Evolutionary conservation across 257 asterid species (phyloP).

Genomic region (Solanum dulcamara): DNA sequence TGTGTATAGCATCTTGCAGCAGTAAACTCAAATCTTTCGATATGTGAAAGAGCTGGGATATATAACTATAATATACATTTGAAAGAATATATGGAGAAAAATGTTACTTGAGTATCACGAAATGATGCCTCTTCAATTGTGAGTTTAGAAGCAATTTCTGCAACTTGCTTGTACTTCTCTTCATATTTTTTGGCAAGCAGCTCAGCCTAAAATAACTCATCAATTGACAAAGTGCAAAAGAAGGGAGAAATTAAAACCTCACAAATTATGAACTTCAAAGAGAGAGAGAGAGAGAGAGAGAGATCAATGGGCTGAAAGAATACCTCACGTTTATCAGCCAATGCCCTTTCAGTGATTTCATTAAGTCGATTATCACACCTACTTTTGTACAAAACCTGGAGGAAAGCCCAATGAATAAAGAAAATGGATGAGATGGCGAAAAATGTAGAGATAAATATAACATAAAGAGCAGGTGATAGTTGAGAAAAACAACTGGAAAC

Average conservation of each 20-base stretch:
- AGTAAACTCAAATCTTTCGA: not conserved
- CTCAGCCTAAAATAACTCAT: constrained; percentile 57
- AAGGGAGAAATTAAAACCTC: not conserved
- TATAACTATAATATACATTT: not conserved
- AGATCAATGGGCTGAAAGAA: constrained; percentile 1
- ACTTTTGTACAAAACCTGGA: constrained; percentile 90
- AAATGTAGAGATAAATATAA: not conserved
- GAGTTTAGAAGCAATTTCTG: constrained; percentile 88
- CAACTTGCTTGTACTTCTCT: constrained; percentile 87
- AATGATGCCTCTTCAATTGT: constrained; percentile 92
- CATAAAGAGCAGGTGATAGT: not conserved
- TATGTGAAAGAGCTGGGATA: not conserved
- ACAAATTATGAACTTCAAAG: not conserved
- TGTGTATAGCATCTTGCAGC: not conserved
- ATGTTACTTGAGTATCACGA: constrained; percentile 70
- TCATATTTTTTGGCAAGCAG: constrained; percentile 78
- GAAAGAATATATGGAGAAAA: not conserved
- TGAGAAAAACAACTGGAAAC: not conserved
- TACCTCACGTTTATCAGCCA: constrained; percentile 93
- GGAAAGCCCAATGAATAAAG: not conserved
- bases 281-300: not conserved
- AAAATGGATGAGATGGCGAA: constrained; percentile 1
- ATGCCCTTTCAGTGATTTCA: constrained; percentile 94
- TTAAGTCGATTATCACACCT: constrained; percentile 96
- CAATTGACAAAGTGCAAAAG: not conserved